phyloP scores from a whole-genome alignment of 2,329 filamentous ascomycete genomes.

The Aspergillus pseudoviridinutans region DNA sequence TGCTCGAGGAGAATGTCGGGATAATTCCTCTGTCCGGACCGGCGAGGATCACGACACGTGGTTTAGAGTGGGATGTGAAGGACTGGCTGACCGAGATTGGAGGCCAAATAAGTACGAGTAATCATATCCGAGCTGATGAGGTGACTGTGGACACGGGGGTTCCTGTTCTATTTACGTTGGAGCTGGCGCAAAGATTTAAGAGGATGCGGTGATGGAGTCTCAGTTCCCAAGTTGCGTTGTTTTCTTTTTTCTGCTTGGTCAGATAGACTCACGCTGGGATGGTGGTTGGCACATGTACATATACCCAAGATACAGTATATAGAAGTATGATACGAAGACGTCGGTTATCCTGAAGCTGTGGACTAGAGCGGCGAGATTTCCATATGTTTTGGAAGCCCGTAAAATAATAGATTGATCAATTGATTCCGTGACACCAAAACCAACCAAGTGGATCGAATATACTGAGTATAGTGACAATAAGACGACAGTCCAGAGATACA shows the following conservation, averaged over 20 bases:
- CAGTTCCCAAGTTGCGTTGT: not conserved
- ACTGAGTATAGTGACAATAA: not conserved
- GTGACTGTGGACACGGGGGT: constrained; percentile 61
- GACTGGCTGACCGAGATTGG: constrained; percentile 77
- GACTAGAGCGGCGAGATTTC: not conserved
- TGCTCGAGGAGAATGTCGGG: constrained; percentile 75
- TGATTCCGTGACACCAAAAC: constrained; percentile 3
- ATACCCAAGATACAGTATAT: not conserved
- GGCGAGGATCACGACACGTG: constrained; percentile 71
- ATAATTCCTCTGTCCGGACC: constrained; percentile 80
- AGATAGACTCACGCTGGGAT: not conserved
- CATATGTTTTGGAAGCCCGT: not conserved
- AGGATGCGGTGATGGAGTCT: constrained; percentile 7
- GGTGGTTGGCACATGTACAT: not conserved
- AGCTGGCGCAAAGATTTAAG: constrained; percentile 48
- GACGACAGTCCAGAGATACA: not conserved
- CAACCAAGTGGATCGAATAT: constrained; percentile 1
- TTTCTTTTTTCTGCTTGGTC: not conserved
- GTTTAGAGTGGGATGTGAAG: constrained; percentile 85
- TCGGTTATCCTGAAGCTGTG: not conserved
- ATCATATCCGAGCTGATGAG: constrained; percentile 62
- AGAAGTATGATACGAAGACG: not conserved
- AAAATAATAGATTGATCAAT: not conserved
- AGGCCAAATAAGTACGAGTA: constrained; percentile 72
- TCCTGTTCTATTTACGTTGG: constrained; percentile 71